Evolutionary conservation across 2,329 filamentous ascomycete genomes (phyloP).

Genomic region (Hypomyces perniciosus): DNA sequence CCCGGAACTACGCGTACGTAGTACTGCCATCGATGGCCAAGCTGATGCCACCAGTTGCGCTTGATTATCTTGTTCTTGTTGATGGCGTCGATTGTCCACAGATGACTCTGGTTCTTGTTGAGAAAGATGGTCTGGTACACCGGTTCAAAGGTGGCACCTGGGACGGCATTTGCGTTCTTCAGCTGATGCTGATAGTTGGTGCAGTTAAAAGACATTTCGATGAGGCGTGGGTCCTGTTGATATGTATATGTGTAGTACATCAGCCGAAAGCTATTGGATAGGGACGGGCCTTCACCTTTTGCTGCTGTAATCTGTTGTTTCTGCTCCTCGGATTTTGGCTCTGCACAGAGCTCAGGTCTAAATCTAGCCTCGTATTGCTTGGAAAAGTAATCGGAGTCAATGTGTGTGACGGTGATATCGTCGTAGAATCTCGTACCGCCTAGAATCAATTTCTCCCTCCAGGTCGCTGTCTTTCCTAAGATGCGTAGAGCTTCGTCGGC

Average conservation of each 20-base stretch:
- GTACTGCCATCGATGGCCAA: slow-evolving; percentile 59
- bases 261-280: slow-evolving; percentile 52
- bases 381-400: slow-evolving; percentile 58
- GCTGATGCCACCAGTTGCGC: slow-evolving; percentile 63
- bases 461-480: slow-evolving; percentile 50
- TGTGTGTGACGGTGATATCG: slow-evolving; percentile 66
- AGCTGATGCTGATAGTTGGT: slow-evolving; percentile 72
- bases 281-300: slow-evolving; percentile 37
- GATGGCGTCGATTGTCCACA: slow-evolving; percentile 57
- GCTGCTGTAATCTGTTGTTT: slow-evolving; percentile 35
- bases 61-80: slow-evolving; percentile 54
- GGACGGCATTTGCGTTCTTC: slow-evolving; percentile 30
- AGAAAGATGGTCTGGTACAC: slow-evolving; percentile 67
- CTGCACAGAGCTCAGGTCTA: slow-evolving; percentile 43
- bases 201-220: slow-evolving; percentile 70
- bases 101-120: slow-evolving; percentile 47
- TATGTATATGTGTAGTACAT: slow-evolving; percentile 64
- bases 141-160: slow-evolving; percentile 41
- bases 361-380: slow-evolving; percentile 62
- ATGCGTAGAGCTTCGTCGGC: slow-evolving; percentile 60
- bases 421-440: slow-evolving; percentile 65
- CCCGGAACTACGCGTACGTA: slow-evolving; percentile 61
- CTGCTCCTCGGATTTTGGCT: slow-evolving; percentile 36
- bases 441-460: slow-evolving; percentile 60
- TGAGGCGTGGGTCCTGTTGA: slow-evolving; percentile 46